Evolutionary conservation across 257 asterid species (phyloP), one percentile per base, ranked within the genome.

Genomic region (Fraxinus anomala): DNA sequence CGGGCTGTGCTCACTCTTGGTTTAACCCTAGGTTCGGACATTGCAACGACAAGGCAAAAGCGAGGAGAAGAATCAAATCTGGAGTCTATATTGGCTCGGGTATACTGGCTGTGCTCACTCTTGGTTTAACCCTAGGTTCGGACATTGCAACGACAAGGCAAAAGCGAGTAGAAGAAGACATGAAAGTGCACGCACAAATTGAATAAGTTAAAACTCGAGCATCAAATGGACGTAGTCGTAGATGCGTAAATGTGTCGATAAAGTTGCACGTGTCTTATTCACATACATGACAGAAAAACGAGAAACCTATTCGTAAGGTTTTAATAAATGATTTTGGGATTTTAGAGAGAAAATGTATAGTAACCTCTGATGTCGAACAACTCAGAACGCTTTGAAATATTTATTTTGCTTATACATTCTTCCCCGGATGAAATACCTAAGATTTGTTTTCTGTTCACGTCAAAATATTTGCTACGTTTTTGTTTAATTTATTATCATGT

Each of bases 31-130:
- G 87, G 82, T 86, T 88, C 92, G 1, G 82, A 81, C 19, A 16
- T 78, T 68, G 13, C 86, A 9, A 42, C 39, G 23, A n/a, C 61
- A 14, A 83, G 79, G 75, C 82, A 40, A 82, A 76, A 40, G 44
- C 81, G 75, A 74, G 81, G 82, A 21, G 91, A 88, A 76, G 89
- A 86, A 68, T 91, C 16, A 92, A 81, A 80, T 90, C 90, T 75
- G 98, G 97, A 33, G 90, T 91, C 74, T 92, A 79, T 33, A 73
- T 79, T 39, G 91, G 88, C 31, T 90, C 97, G 5, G 92, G 90
- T 63, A 12, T 85, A 12, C 79, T 94, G 36, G 85, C 86, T 63
- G 70, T 91, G 63, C 34, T 86, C 68, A 84, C 94, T 30, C 21
- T 89, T 16, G 81, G 86, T 75, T 87, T 89, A 5, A 73, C 83